These are phyloP conservation scores for Malus sylvestris DNA, from an alignment of 306 rosid genomes.

Conservation along the genomic window DNA sequence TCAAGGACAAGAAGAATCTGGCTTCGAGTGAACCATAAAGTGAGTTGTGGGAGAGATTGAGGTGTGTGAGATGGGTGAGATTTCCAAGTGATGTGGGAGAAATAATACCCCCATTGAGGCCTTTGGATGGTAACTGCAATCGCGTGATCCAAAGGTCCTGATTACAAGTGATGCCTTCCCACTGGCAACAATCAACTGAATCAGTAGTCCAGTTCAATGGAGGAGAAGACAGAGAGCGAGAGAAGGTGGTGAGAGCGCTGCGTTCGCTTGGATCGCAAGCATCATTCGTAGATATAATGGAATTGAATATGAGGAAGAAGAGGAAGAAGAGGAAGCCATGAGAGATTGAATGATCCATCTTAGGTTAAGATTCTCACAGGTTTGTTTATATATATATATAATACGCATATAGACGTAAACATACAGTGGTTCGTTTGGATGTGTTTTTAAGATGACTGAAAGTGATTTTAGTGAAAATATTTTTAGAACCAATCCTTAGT, in stretches of 20 bases:
- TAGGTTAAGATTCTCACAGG: too few relatives aligned
- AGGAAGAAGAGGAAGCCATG: background rate
- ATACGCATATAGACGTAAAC: too few relatives aligned
- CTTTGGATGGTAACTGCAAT: background rate
- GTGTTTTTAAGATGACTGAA: too few relatives aligned
- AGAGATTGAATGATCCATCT: background rate
- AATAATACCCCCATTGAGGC: background rate
- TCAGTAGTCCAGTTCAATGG: background rate
- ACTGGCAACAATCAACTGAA: background rate
- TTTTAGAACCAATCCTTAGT: too few relatives aligned
- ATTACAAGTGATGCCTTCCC: background rate
- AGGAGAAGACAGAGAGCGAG: background rate
- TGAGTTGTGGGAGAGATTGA: background rate
- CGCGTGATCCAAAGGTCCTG: background rate
- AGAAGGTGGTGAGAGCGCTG: background rate
- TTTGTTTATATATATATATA: too few relatives aligned
- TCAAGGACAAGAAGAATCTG: background rate
- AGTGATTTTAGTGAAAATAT: too few relatives aligned
- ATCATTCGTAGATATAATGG: background rate
- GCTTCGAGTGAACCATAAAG: background rate
- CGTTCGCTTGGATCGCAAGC: background rate
- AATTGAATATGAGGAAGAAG: too few relatives aligned
- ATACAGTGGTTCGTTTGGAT: too few relatives aligned
- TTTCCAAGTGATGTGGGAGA: background rate
- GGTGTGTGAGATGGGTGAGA: background rate